Percentiles rank a stretch among this genome's conserved stretches.
Evolutionary conservation across 345 rosid species (phyloP).

Genomic region (Litchi chinensis): DNA sequence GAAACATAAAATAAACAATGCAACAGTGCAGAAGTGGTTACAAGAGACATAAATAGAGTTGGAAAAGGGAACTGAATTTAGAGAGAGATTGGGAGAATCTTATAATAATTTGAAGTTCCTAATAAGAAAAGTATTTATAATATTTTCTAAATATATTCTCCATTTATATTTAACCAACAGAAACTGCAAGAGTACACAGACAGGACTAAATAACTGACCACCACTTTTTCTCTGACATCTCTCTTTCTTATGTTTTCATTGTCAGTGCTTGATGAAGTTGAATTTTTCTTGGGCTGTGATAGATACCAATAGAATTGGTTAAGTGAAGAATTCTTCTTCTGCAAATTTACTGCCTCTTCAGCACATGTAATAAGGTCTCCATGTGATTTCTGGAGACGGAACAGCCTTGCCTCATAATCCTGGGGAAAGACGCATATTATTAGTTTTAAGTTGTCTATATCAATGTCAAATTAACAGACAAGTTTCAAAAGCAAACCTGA

Average conservation of each 20-base stretch:
- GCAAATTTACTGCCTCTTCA: constrained; percentile 77
- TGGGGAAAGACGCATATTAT: constrained; percentile 33
- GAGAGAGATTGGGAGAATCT: not conserved
- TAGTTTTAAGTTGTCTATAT: constrained; percentile 4
- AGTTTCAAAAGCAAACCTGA: constrained; percentile 52
- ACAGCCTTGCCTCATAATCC: constrained; percentile 92
- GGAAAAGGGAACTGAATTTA: not conserved
- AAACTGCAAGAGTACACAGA: constrained; percentile 1
- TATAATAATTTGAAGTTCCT: not conserved
- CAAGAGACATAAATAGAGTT: not conserved
- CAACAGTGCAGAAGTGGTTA: not conserved
- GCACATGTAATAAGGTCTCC: constrained; percentile 72
- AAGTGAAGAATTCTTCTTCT: constrained; percentile 73
- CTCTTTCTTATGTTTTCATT: constrained; percentile 57
- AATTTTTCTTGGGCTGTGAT: constrained; percentile 50
- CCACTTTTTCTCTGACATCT: constrained; percentile 61
- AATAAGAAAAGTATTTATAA: not conserved
- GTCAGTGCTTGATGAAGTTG: constrained; percentile 34
- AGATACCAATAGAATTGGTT: constrained; percentile 82
- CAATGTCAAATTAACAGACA: constrained; percentile 18
- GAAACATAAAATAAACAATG: not conserved
- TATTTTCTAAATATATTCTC: not conserved
- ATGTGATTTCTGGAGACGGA: constrained; percentile 69
- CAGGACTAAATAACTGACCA: constrained; percentile 60
- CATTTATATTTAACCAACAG: not conserved